Evolutionary conservation across 169 alveolate genomes (phyloP), one percentile per base, ranked within the genome.

Genomic region (Toxoplasma gondii): DNA sequence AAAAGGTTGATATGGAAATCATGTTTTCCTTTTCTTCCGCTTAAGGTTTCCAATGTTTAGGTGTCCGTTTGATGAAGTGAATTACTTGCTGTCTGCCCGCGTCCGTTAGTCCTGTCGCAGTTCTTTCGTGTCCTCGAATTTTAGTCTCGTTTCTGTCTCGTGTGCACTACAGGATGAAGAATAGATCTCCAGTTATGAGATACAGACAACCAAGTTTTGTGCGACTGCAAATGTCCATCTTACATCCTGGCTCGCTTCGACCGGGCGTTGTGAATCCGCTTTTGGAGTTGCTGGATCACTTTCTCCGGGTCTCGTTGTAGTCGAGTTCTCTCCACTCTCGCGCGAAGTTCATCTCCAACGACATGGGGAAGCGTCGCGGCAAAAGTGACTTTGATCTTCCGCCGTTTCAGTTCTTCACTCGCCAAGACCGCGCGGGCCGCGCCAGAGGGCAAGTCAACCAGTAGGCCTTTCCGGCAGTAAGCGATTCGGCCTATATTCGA

Each of bases 381-480:
- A 27, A 41, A 82, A 1, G 90, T 82, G 41, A 82, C 90, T 41
- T 82, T 82, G 58, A 82, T 82, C 12, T 36, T 29, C 9, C 69
- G 16, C 64, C 24, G 7, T 27, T 43, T 38, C 24, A 82, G 34
- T 36, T 24, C 90, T 44, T 82, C 90, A 44, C 90, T 82, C 24
- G 69, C 67, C 69, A 82, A 31, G 64, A 82, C 64, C 24, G 44
- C 67, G 69, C 67, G 90, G n/a, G 90, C 90, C 1, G 90, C 90
- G 1, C 90, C 34, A 82, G 92, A 54, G 12, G 95, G 80, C 88
- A 82, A 39, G 58, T 92, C 95, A 0, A 67, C 95, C 45, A 84
- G 67, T 45, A n/a, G 83, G 7, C 95, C 95, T 43, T 41, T 81
- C 39, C 74, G 29, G 45, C 53, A 41, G 69, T 69, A 88, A 5